phyloP scores from a whole-genome alignment of 2,329 filamentous ascomycete species.

The Colletotrichum tropicicola region DNA sequence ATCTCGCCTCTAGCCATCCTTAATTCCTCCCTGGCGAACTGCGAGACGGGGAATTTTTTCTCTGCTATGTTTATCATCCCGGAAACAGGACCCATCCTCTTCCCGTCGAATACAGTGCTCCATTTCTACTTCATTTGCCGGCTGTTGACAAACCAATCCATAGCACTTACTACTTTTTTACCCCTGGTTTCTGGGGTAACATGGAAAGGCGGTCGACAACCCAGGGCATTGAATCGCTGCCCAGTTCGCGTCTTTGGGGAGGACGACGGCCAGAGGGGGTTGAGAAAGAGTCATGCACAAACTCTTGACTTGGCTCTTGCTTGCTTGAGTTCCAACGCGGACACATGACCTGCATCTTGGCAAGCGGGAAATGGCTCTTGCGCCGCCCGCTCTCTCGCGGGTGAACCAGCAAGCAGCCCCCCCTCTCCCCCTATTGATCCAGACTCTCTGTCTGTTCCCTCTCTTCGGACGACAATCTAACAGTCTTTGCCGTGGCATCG shows the following conservation, averaged over 20 bases:
- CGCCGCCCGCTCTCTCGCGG: not conserved
- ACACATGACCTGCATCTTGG: not conserved
- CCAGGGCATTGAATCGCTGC: not conserved
- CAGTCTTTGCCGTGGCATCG: not conserved
- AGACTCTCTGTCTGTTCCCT: not conserved
- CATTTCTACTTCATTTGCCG: not conserved
- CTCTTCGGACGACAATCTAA: conserved; percentile 1
- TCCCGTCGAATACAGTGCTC: conserved; percentile 12
- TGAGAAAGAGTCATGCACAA: conserved; percentile 10
- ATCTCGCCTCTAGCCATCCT: conserved; percentile 5
- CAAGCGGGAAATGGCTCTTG: not conserved
- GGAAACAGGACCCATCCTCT: conserved; percentile 1
- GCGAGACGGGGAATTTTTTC: not conserved
- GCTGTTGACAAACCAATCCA: not conserved
- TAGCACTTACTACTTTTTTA: not conserved
- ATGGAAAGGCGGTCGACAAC: conserved; percentile 13
- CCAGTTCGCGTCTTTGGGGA: not conserved
- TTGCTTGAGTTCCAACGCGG: not conserved
- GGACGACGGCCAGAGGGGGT: not conserved
- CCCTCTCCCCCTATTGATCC: not conserved
- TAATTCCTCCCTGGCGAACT: conserved; percentile 5
- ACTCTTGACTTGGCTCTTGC: not conserved
- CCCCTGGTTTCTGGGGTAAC: conserved; percentile 14
- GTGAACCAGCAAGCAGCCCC: not conserved
- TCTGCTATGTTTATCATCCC: conserved; percentile 1